Evolutionary conservation across 768 basidiomycete genomes (phyloP).

Genomic region (Xerocomus potaroensis): DNA sequence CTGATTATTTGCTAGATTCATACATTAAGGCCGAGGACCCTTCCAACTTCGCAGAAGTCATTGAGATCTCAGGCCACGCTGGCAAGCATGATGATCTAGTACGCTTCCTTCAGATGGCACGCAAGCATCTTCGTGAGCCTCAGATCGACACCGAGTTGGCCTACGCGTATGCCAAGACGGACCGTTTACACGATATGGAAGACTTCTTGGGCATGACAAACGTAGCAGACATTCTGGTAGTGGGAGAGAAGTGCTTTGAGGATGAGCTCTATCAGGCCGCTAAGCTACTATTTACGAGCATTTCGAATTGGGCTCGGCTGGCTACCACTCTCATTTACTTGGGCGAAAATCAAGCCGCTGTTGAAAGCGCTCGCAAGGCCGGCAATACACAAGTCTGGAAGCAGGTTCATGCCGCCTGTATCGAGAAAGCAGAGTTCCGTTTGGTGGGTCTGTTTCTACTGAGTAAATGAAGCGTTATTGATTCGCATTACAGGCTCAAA

Average conservation of each 20-base stretch:
- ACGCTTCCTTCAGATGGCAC: slow-evolving; percentile 96
- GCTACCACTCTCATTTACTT: slow-evolving; percentile 98
- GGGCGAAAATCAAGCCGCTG: slow-evolving; percentile 95
- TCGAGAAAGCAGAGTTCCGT: slow-evolving; percentile 96
- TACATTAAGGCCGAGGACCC: slow-evolving; percentile 98
- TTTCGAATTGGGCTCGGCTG: slow-evolving; percentile 97
- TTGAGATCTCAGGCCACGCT: slow-evolving; percentile 92
- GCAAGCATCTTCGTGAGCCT: slow-evolving; percentile 94
- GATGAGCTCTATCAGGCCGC: slow-evolving; percentile 97
- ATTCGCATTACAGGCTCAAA: slow-evolving; percentile 66
- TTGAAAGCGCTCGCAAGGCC: slow-evolving; percentile 98
- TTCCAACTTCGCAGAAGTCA: slow-evolving; percentile 89
- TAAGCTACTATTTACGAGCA: slow-evolving; percentile 91
- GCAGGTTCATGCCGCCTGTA: slow-evolving; percentile 97
- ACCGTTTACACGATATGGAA: slow-evolving; percentile 98
- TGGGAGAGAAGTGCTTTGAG: slow-evolving; percentile 99
- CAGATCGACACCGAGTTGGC: slow-evolving; percentile 98
- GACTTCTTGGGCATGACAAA: slow-evolving; percentile 99
- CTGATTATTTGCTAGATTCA: slow-evolving; percentile 56
- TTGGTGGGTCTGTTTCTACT: slow-evolving; percentile 45
- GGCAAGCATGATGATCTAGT: slow-evolving; percentile 93
- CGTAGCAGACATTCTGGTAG: slow-evolving; percentile 93
- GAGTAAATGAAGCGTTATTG: slow-evolving; percentile 1
- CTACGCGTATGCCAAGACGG: slow-evolving; percentile 97
- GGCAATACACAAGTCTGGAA: slow-evolving; percentile 99